Evolutionary conservation across 352 stramenopile species (phyloP), one percentile per base, ranked within the genome.

Genomic region (Phytophthora foliorum): DNA sequence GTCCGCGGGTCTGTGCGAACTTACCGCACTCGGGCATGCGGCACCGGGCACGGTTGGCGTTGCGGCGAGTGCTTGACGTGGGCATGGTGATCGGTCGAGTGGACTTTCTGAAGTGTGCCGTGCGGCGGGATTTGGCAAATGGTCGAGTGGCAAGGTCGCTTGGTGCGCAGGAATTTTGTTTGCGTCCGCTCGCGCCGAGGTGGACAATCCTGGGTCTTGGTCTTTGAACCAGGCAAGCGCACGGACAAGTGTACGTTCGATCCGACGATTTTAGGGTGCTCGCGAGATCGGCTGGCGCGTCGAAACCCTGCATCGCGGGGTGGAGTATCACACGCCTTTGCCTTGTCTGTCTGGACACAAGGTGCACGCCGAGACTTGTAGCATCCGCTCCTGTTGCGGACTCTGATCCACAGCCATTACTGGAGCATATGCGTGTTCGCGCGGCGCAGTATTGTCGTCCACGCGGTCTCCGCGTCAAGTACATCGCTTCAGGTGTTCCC

Each of bases 1-100:
- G 73, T 2, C 86, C 86, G 6, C 82, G 68, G 31, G 86, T 92
- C 69, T 94, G 86, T 11, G 86, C 86, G 72, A 92, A 94, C 63
- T 94, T 94, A 38, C 81, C 73, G 65, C 86, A 94, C 5, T 78
- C 78, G 6, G 75, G 54, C 61, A 89, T 77, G 52, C 90, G 83
- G 64, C 86, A 94, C 31, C 86, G 79, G 2, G 86, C 86, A 38
- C 86, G 86, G 74, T 86, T 92, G 64, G 64, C 74, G 54, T 87
- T 89, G 73, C 82, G 81, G 44, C 80, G 69, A 36, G 72, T 67
- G 44, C 17, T 73, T 14, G 60, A 36, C 24, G 61, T 57, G 57
- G 63, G 69, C 69, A 81, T 86, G 63, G 61, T 61, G 50, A 66
- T 32, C 5, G 34, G 34, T 41, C 5, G 34, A 16, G 57, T 63